Evolutionary conservation across 139 green algal species (phyloP).

Genomic region (Closterium sp.): DNA sequence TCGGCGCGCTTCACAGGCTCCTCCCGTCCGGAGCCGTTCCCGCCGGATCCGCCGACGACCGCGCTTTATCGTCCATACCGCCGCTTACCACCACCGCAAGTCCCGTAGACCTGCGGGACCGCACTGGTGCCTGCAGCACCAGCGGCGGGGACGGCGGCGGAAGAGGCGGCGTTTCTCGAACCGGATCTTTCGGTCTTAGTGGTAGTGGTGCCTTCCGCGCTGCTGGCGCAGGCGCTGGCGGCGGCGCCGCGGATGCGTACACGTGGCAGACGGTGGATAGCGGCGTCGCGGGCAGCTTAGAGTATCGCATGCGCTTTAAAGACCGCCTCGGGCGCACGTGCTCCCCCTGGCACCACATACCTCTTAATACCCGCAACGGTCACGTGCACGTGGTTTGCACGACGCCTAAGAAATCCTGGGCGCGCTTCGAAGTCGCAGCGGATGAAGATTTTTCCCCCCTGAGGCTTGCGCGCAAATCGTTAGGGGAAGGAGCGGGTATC

Average conservation of each 20-base stretch:
- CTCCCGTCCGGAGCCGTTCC: not conserved
- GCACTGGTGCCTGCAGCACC: not conserved
- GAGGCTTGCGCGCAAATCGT: not conserved
- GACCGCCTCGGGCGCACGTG: not conserved
- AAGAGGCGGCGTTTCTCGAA: not conserved
- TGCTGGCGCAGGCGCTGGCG: not conserved
- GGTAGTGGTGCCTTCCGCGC: not conserved
- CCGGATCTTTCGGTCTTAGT: not conserved
- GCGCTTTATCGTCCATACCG: not conserved
- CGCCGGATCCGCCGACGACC: not conserved
- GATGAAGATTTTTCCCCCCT: not conserved
- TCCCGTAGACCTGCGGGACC: not conserved
- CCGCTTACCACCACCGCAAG: not conserved
- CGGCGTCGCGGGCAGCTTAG: not conserved
- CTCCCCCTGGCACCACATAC: constrained; percentile 18
- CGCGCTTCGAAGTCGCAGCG: not conserved
- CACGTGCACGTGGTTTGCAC: constrained; percentile 10
- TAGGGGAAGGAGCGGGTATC: not conserved
- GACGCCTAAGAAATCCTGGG: constrained; percentile 11
- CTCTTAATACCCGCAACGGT: constrained; percentile 5
- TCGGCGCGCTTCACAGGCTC: not conserved
- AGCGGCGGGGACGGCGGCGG: not conserved
- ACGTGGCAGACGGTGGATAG: constrained; percentile 15
- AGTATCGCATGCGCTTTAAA: not conserved
- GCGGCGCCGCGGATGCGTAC: not conserved